Evolutionary conservation across 148 eudicot species (phyloP), one percentile per base, ranked within the genome.

Genomic region (Vaccinium darrowii): DNA sequence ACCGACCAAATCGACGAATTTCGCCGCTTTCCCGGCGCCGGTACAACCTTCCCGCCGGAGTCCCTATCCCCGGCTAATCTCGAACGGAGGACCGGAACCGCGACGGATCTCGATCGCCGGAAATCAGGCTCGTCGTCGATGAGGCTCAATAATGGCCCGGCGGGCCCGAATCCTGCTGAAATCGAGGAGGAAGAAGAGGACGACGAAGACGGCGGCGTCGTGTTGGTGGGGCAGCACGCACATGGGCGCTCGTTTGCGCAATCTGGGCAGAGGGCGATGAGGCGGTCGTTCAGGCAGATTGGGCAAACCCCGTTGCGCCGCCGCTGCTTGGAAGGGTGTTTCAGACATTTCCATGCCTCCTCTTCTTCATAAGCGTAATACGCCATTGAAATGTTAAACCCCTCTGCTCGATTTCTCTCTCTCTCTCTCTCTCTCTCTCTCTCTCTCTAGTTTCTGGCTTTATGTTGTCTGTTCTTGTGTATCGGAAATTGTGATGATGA

Each of bases 191-290:
- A 88, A 2, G 93, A 2, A 36, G 39, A 88, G 6, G 92, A 86
- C 4, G 94, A 87, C 0, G 91, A 84, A 0, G 92, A 81, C 1
- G 92, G 76, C 11, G 89, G 82, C n/a, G 88, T n/a, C 3, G 83
- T 11, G 51, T 89, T 30, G 81, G 88, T 1, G 79, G 90, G 4
- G 85, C 56, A 89, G 84, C 92, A 92, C 0, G 85, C 10, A 76
- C 95, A 94, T 16, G 94, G 98, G 84, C 91, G 94, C 7, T 84
- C 67, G 83, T 33, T 81, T 12, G 90, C 94, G 87, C 98, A 93
- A 33, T 94, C 84, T 7, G 98, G 98, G 81, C 98, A 94, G 57
- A 94, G 94, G 9, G 85, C 82, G 72, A 85, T 51, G 82, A 94
- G 92, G 51, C 98, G 98, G 49, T 94, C 89, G n/a, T 86, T 86